Evolutionary conservation across 164 flowering plant species (phyloP).

Genomic region (Houttuynia cordata): DNA sequence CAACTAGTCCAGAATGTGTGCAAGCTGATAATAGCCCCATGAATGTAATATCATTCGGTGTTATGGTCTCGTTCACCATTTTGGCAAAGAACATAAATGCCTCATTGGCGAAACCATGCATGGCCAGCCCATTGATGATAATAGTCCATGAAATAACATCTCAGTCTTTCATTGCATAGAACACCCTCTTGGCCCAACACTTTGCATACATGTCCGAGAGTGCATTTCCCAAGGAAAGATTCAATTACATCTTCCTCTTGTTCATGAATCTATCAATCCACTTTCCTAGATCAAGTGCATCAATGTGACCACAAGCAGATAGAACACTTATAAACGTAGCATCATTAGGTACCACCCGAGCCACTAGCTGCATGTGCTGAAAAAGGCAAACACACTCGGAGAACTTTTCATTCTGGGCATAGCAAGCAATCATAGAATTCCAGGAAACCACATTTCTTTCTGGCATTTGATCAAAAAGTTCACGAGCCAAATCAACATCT

Average conservation of each 20-base stretch:
- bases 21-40: constrained; percentile 33
- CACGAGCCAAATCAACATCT: constrained; percentile 18
- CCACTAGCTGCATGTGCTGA: constrained; percentile 21
- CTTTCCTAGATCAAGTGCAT: constrained; percentile 24
- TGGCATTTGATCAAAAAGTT: constrained; percentile 23
- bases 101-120: constrained; percentile 23
- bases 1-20: constrained; percentile 24
- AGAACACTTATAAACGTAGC: constrained; percentile 26
- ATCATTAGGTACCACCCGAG: constrained; percentile 20
- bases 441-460: constrained; percentile 23
- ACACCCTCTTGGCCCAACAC: constrained; percentile 23
- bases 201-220: constrained; percentile 27
- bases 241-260: constrained; percentile 12
- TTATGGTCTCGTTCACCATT: constrained; percentile 25
- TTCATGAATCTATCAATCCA: constrained; percentile 17
- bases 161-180: constrained; percentile 23
- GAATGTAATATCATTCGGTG: constrained; percentile 27
- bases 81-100: constrained; percentile 14
- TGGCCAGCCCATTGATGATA: constrained; percentile 27
- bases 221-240: constrained; percentile 29
- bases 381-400: constrained; percentile 22
- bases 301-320: constrained; percentile 33
- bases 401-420: constrained; percentile 27
- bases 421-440: constrained; percentile 37
- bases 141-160: constrained; percentile 32